These are phyloP conservation scores for Stagonosporopsis rhizophila DNA, from an alignment of 2,329 filamentous ascomycete genomes.

Conservation along the genomic window DNA sequence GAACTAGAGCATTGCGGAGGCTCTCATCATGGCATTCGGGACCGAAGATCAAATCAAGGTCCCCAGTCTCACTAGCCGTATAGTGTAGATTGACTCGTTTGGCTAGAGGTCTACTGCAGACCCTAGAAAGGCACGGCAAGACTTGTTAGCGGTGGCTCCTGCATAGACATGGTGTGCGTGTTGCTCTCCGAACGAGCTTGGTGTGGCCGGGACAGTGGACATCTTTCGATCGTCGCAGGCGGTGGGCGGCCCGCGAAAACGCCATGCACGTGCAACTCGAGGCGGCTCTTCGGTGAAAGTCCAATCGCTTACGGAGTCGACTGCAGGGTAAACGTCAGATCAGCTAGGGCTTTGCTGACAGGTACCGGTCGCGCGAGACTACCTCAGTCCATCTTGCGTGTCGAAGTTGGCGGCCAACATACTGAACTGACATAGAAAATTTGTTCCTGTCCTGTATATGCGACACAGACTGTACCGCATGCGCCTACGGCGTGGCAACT, in stretches of 20 bases:
- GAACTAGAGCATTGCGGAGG: slow-evolving; percentile 4
- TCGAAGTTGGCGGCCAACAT: not conserved
- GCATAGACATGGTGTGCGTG: not conserved
- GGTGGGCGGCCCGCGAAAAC: not conserved
- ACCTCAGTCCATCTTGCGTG: not conserved
- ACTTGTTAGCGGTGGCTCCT: slow-evolving; percentile 2
- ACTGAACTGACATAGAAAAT: not conserved
- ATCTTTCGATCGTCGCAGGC: slow-evolving; percentile 3
- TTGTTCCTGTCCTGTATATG: not conserved
- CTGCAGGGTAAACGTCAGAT: not conserved
- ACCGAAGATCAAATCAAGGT: slow-evolving; percentile 11
- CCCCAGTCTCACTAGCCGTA: not conserved
- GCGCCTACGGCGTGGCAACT: not conserved
- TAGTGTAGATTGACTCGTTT: not conserved
- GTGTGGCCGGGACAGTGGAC: not conserved
- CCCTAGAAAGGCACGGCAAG: not conserved
- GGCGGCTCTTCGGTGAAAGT: not conserved
- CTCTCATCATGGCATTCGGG: slow-evolving; percentile 9
- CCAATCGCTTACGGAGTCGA: not conserved
- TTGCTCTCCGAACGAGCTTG: slow-evolving; percentile 1
- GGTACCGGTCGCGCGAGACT: not conserved
- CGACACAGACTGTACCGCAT: slow-evolving; percentile 1
- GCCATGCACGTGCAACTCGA: slow-evolving; percentile 1
- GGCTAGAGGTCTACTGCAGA: not conserved
- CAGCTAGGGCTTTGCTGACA: slow-evolving; percentile 3